Conservation (phyloP, 2,329 filamentous ascomycete genomes). For the Lachnum nothofagi region DNA sequence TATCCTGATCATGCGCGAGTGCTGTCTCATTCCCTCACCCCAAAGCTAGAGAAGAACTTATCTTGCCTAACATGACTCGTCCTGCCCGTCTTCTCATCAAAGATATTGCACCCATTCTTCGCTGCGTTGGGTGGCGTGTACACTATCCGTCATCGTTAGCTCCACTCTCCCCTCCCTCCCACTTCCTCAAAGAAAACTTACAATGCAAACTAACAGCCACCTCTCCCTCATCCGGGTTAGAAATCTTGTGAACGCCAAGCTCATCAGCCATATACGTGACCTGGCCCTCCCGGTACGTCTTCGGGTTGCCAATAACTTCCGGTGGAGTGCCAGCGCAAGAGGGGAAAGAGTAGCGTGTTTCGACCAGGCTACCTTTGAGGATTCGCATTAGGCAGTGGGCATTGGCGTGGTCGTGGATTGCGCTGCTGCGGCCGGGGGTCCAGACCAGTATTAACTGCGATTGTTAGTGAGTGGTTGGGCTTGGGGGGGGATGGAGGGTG, state of each 20-base stretch:
- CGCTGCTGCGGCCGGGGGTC: constrained; percentile 76
- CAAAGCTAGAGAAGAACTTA: constrained; percentile 65
- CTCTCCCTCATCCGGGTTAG: constrained; percentile 65
- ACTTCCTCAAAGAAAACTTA: constrained; percentile 34
- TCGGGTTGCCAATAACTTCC: constrained; percentile 60
- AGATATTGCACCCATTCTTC: constrained; percentile 74
- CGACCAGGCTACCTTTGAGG: constrained; percentile 70
- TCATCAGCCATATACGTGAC: constrained; percentile 91
- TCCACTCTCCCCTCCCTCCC: background rate
- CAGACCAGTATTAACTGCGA: constrained; percentile 85
- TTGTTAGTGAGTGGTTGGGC: background rate
- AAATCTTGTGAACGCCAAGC: constrained; percentile 78
- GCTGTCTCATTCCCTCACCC: constrained; percentile 24
- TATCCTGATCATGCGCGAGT: too few species aligned
- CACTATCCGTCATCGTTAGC: constrained; percentile 39
- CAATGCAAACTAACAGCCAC: constrained; percentile 79
- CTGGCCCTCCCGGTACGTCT: constrained; percentile 61
- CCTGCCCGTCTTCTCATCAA: constrained; percentile 70
- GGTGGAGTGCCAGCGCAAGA: constrained; percentile 51
- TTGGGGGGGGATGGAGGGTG: background rate
- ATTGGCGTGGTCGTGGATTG: constrained; percentile 84
- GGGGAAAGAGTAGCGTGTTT: constrained; percentile 77
- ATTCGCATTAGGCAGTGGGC: constrained; percentile 90
- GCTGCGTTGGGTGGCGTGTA: constrained; percentile 89
- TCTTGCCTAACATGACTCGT: constrained; percentile 66